A percentile compares a stretch with the other conserved stretches of the same genome.
Evolutionary conservation across 495 filamentous ascomycete species (phyloP).

Genomic region (Aspergillus kassunensis): DNA sequence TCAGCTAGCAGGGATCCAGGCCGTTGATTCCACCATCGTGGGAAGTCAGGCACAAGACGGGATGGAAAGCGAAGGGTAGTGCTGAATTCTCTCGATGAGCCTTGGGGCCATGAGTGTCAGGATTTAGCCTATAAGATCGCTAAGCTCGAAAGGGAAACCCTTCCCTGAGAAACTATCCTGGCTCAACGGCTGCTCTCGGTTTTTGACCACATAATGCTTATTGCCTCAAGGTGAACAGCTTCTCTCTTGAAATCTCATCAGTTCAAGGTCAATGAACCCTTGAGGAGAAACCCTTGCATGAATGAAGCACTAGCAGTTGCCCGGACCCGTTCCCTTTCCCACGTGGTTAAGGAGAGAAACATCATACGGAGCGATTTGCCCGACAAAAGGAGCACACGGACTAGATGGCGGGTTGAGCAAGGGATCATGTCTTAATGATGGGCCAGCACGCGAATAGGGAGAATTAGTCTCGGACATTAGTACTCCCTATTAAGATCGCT

Average conservation of each 20-base stretch:
- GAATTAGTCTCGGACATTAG: no score
- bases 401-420: neutral
- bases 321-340: slow-evolving; percentile 13
- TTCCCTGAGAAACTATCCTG: neutral
- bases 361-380: neutral
- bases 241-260: neutral
- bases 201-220: neutral
- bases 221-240: no score
- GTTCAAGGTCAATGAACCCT: neutral
- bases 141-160: neutral
- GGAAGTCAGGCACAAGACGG: slow-evolving; percentile 4
- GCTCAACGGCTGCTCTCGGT: neutral
- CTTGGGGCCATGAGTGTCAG: neutral
- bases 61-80: neutral
- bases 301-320: slow-evolving; percentile 2
- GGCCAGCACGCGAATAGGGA: neutral
- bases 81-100: neutral
- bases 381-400: neutral
- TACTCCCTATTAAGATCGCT: neutral
- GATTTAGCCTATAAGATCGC: slow-evolving; percentile 1
- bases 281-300: neutral
- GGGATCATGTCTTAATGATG: neutral
- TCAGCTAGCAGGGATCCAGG: slow-evolving; percentile 15
- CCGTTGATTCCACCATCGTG: slow-evolving; percentile 1
- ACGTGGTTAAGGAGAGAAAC: slow-evolving; percentile 12